These are phyloP conservation scores for Aspergillus fumigatus DNA, from an alignment of 2,329 filamentous ascomycete genomes.

Conservation along the genomic window DNA sequence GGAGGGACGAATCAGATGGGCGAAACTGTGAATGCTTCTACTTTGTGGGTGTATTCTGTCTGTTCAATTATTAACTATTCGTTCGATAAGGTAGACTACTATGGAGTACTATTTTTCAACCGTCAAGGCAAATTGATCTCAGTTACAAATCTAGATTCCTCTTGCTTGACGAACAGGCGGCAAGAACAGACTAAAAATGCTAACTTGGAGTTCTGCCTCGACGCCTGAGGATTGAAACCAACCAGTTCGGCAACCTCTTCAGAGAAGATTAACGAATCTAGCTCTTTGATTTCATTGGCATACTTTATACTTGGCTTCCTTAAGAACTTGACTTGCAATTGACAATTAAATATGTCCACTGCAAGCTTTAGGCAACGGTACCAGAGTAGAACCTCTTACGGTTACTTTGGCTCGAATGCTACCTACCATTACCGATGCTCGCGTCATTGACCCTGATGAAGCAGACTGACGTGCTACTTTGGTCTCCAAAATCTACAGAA, in stretches of 20 bases:
- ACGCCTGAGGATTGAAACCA: not conserved
- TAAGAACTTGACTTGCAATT: too few species aligned
- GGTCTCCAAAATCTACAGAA: not conserved
- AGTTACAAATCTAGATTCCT: not conserved
- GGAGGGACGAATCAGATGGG: not conserved
- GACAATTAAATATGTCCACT: not conserved
- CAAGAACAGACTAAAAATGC: too few species aligned
- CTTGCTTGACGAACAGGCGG: not conserved
- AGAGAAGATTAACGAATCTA: too few species aligned
- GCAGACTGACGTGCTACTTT: conserved; percentile 8
- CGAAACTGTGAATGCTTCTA: not conserved
- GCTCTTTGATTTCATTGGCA: not conserved
- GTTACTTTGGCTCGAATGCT: conserved; percentile 12
- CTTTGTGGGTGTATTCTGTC: not conserved
- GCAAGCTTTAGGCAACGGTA: not conserved
- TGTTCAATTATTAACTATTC: not conserved
- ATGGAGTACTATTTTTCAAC: not conserved
- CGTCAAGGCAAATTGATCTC: not conserved
- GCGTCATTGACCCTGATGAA: conserved; percentile 16
- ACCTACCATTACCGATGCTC: conserved; percentile 10
- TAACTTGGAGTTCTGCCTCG: not conserved
- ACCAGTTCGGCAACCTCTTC: too few species aligned
- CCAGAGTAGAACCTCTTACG: not conserved
- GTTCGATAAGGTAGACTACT: not conserved
- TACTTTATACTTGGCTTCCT: too few species aligned